Evolutionary conservation across 2,329 filamentous ascomycete species (phyloP).

Genomic region (Pyricularia grisea): DNA sequence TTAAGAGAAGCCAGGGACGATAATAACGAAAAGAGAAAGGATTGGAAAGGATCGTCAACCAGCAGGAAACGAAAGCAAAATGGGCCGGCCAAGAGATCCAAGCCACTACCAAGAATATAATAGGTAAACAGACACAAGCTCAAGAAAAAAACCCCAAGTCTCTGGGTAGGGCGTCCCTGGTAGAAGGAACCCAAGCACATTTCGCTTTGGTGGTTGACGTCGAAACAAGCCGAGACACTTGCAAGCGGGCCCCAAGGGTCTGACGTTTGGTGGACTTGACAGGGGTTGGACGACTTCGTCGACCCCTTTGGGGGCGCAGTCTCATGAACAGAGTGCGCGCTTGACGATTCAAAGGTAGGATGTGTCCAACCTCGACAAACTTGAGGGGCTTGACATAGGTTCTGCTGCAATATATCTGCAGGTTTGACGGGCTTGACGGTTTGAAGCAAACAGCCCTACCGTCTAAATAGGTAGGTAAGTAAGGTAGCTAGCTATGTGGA

Average conservation of each 20-base stretch:
- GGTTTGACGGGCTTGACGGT: not conserved
- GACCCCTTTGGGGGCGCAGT: not conserved
- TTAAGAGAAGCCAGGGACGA: not conserved
- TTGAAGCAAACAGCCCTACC: not conserved
- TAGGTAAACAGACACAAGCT: not conserved
- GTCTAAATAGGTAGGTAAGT: not conserved
- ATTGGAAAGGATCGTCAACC: not conserved
- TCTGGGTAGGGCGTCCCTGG: not conserved
- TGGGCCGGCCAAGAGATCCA: not conserved
- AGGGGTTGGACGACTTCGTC: not conserved
- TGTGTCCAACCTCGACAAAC: not conserved
- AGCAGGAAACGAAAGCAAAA: not conserved
- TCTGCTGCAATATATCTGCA: not conserved
- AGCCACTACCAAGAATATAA: not conserved
- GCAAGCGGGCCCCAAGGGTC: not conserved
- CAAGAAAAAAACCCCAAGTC: not conserved
- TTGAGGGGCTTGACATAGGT: not conserved
- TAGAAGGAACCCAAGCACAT: not conserved
- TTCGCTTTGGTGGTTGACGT: not conserved
- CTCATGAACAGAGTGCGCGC: not conserved
- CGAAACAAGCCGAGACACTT: conserved; percentile 6
- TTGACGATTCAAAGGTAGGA: not conserved
- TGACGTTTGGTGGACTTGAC: not conserved
- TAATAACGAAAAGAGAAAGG: not conserved
- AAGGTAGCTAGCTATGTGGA: too few species aligned